Base-by-base conservation (phyloP, 176 grass and related monocot genomes). In the Phragmites australis region DNA sequence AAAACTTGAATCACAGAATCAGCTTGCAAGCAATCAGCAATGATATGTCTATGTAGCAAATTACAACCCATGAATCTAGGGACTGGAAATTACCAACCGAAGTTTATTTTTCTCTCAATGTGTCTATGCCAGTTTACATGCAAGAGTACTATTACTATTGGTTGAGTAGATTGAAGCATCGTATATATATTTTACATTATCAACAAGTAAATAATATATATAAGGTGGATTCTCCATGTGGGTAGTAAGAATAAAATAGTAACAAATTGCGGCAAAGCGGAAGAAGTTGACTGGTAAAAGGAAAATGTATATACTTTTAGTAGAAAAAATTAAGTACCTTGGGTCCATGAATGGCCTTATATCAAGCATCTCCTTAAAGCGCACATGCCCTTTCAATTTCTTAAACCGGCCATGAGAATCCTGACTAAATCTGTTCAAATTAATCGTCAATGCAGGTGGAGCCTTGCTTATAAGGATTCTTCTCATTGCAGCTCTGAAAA, bases 401-500 rank as follows among this genome's bases (percentile, higher is more conserved):
- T 73, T 93, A 53, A 91, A 89, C 22, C 90, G 88, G 30, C 92
- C 96, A 81, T 89, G 81, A 50, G 81, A 79, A 31, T 99, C 96
- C 26, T 95, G 92, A 49, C 90, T 84, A 75, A 99, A 95, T 89
- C 96, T 99, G 77, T 99, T 99, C 88, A 99, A 85, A 44, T 94
- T 87, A 76, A 95, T 81, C 13, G 90, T 90, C 79, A 99, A 85
- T 79, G 91, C 88, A 86, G 84, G 81, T 68, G 96, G 92, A 13
- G 84, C 84, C 78, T 77, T 88, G 75, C 81, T 81, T 80, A 99
- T 86, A 89, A 95, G 80, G 81, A 93, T 89, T 86, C 92, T 94
- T 83, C 93, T 95, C 86, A 90, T 91, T 76, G 92, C 92, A 88
- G 90, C 79, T 66, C 92, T 93, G 70, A 87, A 95, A 50, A 93